These are phyloP conservation scores for Termitomyces sp. DNA, from an alignment of 768 basidiomycete genomes.

Conservation along the genomic window DNA sequence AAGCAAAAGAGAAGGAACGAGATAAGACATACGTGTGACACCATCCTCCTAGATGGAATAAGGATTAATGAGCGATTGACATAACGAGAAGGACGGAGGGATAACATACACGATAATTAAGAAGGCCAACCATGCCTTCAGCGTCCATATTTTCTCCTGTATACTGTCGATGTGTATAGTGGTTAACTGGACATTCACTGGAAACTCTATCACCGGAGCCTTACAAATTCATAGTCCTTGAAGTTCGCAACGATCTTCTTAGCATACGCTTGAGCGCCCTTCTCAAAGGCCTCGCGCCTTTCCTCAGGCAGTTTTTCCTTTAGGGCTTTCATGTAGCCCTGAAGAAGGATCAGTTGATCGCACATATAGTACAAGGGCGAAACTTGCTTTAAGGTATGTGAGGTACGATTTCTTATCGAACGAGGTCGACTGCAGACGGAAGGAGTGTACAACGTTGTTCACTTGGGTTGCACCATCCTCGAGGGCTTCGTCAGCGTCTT, in stretches of 20 bases:
- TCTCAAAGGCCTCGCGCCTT: slow-evolving; percentile 72
- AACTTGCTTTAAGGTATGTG: slow-evolving; percentile 70
- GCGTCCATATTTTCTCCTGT: slow-evolving; percentile 69
- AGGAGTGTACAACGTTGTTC: slow-evolving; percentile 90
- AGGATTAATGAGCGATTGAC: slow-evolving; percentile 7
- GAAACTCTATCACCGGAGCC: slow-evolving; percentile 18
- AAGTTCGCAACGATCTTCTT: slow-evolving; percentile 90
- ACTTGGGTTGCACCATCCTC: slow-evolving; percentile 73
- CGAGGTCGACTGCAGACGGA: slow-evolving; percentile 73
- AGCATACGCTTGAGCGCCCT: slow-evolving; percentile 65
- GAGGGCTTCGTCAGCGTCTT: slow-evolving; percentile 76
- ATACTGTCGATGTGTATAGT: slow-evolving; percentile 38
- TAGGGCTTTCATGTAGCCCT: slow-evolving; percentile 94
- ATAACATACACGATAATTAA: slow-evolving; percentile 80
- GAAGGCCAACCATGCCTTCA: slow-evolving; percentile 91
- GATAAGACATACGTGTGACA: slow-evolving; percentile 58
- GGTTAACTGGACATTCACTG: not conserved
- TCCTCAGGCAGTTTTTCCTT: slow-evolving; percentile 60
- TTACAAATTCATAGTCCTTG: slow-evolving; percentile 91
- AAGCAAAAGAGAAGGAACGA: not conserved
- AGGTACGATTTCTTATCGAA: slow-evolving; percentile 94
- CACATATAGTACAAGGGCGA: not conserved
- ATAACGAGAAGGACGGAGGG: not conserved
- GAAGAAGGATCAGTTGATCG: not conserved
- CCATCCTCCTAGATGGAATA: slow-evolving; percentile 58